Base-by-base conservation (phyloP, 2,329 filamentous ascomycete species). In the Tolypocladium sp. region DNA sequence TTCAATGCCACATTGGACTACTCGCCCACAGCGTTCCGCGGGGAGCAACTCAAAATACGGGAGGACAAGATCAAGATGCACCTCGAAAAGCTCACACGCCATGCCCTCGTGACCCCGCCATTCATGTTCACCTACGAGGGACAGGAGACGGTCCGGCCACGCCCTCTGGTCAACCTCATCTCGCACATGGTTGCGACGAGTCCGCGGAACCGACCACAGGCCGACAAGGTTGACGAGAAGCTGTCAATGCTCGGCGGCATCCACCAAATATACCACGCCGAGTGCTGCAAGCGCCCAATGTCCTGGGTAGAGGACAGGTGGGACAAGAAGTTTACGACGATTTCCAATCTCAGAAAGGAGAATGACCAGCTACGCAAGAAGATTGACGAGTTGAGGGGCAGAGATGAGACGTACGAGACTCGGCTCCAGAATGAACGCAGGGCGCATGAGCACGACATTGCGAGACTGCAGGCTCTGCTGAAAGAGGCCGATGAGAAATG, bases 181-280 rank as follows among this genome's bases (percentile, higher is more conserved):
- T 62, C 68, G 20, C 66, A 64, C 35, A 76, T 78, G 75, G 62
- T 75, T 0, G 67, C 70, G 0, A 49, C 64, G 0, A 68, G 69
- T 9, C 72, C 75, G 0, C 65, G 65, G 9, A 63, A 62, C 20
- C 71, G 76, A 4, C 68, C 70, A 0, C 62, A 69, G 0, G 75
- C 73, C 4, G 68, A 71, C 33, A 70, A 74, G 51, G 69, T 76
- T 20, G 73, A 77, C 55, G 68, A 71, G 5, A 76, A 76, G 55
- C 67, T 80, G 4, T 74, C 73, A 1, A 75, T 74, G 63, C 69
- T 80, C 0, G 78, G 78, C 4, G 77, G 77, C 7, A 69, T 80
- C 30, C 74, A 78, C 44, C 77, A 81, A 57, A 72, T 78, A 6
- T 80, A 80, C 61, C 78, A 80, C 61, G 71, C 72, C 15, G 64